Evolutionary conservation across 2,329 filamentous ascomycete species (phyloP), one percentile per base, ranked within the genome.

Genomic region (Westerdykella ornata): DNA sequence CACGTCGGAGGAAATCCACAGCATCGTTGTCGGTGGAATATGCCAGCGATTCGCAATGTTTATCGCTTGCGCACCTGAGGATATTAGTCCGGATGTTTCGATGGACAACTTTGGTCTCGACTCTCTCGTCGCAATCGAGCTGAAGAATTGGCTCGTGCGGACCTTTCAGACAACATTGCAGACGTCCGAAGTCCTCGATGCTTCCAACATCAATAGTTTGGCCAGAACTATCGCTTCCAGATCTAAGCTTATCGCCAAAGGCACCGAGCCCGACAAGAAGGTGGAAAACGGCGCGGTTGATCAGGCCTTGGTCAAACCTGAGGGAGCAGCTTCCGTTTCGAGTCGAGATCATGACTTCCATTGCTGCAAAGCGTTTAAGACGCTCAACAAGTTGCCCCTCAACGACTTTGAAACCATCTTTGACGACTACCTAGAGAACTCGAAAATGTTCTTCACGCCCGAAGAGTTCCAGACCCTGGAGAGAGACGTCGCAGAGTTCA

Each of bases 121-220:
- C 30, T 43, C 41, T 8, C 32, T 43, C 9, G 29, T 43, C 22
- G 41, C 35, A 9, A 43, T 43, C 18, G 41, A 43, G 26, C 15
- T 43, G 28, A 43, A 43, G 35, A 43, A 43, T 19, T 43, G 41
- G 41, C 29, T 43, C 15, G 14, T n/a, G 13, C 18, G 30, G 22
- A 32, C 22, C 5, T 32, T 42, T 9, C 22, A 37, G 8, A 16
- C 28, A n/a, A 17, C 34, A 7, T 19, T 42, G 16, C 34, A 42
- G 18, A 42, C 39, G 5, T 37, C 34, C 26, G 39, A 42, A 4
- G 32, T 42, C n/a, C 28, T 42, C 5, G 33, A 42, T 26, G 30
- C 34, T 19, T 38, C 20, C 20, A 9, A 22, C 20, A 22, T 22
- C 20, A 22, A 22, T 9, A 9, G 20, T 9, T 22, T 22, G 20